Percentiles rank a stretch among this genome's conserved stretches.
Evolutionary conservation across 345 rosid genomes (phyloP).

Genomic region (Eucalyptus polyanthemos): DNA sequence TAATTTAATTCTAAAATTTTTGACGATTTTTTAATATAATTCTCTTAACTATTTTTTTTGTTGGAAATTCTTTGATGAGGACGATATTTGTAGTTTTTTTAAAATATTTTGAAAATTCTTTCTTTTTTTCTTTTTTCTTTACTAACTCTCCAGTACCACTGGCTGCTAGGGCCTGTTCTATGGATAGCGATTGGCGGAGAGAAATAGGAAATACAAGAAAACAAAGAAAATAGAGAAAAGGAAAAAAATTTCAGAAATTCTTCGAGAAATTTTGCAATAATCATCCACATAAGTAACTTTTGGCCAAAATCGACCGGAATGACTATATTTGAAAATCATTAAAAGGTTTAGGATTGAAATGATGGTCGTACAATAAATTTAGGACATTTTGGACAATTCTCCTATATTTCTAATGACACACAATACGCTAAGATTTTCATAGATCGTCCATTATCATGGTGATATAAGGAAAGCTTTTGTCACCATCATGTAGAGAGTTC

Average conservation of each 20-base stretch:
- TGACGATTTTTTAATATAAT: no score
- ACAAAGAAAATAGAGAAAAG: background rate
- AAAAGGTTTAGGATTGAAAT: background rate
- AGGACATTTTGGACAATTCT: background rate
- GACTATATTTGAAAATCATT: background rate
- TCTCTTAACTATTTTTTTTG: no score
- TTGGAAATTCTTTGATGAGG: no score
- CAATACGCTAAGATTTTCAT: background rate
- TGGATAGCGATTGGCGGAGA: no score
- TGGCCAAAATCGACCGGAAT: accelerated
- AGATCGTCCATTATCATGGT: background rate
- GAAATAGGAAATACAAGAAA: background rate
- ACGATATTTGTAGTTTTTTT: background rate
- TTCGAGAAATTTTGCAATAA: background rate
- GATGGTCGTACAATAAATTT: background rate
- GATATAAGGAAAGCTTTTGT: background rate
- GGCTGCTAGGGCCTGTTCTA: no score
- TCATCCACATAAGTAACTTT: background rate
- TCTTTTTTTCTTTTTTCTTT: background rate
- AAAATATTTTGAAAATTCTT: background rate
- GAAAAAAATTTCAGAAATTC: background rate
- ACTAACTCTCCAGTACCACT: background rate
- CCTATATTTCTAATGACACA: background rate
- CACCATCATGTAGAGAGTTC: background rate
- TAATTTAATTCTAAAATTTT: no score